These are phyloP conservation scores for Teratosphaeria epicoccoides DNA, from an alignment of 2,329 filamentous ascomycete species.

Conservation along the genomic window DNA sequence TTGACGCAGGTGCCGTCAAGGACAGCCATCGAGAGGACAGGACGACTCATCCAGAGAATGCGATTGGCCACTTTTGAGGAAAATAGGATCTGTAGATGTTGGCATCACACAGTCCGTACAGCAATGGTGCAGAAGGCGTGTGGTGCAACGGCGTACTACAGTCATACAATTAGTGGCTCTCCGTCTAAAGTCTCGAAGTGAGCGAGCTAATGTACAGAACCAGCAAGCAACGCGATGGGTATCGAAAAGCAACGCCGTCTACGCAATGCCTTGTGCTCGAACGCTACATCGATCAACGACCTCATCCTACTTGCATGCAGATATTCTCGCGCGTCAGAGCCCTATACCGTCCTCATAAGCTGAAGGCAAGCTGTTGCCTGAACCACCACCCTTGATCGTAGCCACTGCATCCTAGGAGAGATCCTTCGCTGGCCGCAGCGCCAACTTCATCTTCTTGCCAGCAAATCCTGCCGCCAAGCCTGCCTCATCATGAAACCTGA, in stretches of 20 bases:
- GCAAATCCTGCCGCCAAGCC: neutral
- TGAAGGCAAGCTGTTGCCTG: neutral
- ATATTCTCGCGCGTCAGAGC: neutral
- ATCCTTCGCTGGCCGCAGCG: neutral
- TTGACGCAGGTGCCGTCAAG: too few relatives aligned
- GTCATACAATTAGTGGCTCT: too few relatives aligned
- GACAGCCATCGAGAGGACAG: too few relatives aligned
- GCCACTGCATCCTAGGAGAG: neutral
- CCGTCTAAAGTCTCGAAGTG: too few relatives aligned
- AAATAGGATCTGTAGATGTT: too few relatives aligned
- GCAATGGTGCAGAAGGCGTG: too few relatives aligned
- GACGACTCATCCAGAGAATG: too few relatives aligned
- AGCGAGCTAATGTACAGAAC: too few relatives aligned
- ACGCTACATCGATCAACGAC: neutral
- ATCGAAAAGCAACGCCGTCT: neutral
- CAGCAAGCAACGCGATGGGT: neutral
- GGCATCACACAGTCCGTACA: too few relatives aligned
- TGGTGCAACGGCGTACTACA: too few relatives aligned
- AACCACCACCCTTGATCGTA: neutral
- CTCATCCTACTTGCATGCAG: neutral
- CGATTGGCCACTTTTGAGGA: too few relatives aligned
- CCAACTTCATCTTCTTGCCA: neutral
- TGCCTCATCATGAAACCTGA: neutral
- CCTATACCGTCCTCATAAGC: neutral
- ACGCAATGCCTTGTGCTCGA: neutral